Evolutionary conservation across 257 asterid genomes (phyloP), one percentile per base, ranked within the genome.

Genomic region (Scutellaria barbata): DNA sequence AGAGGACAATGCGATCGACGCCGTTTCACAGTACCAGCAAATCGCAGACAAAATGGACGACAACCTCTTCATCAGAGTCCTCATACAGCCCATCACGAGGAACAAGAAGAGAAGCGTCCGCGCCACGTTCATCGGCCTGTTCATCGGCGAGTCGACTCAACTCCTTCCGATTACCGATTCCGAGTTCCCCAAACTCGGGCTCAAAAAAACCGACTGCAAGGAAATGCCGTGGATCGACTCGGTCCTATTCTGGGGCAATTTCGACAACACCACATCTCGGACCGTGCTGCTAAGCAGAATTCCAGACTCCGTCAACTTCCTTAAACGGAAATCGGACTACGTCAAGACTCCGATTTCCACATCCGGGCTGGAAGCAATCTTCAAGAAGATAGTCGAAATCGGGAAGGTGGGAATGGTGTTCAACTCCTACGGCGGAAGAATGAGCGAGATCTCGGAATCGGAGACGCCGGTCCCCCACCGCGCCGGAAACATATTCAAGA

Each of bases 201-300:
- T 88, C 47, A 74, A 7, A 22, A 40, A 65, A 6, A 14, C 81
- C 4, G 87, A 83, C 14, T 81, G 87, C 78, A 73, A 6, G 0
- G 95, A 88, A 61, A 86, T 88, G 92, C 39, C 81, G 13, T 88
- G 95, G 95, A 84, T 88, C 1, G 55, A 84, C 0, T 86, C 92
- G 0, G 88, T 80, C 8, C 79, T 86, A 0, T 81, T 22, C 72
- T 84, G 89, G 84, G 72, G 71, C 5, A 79, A 76, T 52, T 77
- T 67, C 67, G 88, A 78, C 54, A 74, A 76, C 41, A 53, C 47
- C 1, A 83, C 85, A 6, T 73, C 81, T 0, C 87, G 80, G 0
- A 13, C 30, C 0, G 83, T 66, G 0, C 39, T 89, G 5, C 77
- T 81, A 0, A 64, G n/a, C 11, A 43, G 90, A 67, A 17, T 6